Percentiles rank a stretch among this genome's conserved stretches.
These are phyloP conservation scores for Polyrhizophydium stewartii DNA, from an alignment of 371 early-diverging fungal species.

Conservation along the genomic window DNA sequence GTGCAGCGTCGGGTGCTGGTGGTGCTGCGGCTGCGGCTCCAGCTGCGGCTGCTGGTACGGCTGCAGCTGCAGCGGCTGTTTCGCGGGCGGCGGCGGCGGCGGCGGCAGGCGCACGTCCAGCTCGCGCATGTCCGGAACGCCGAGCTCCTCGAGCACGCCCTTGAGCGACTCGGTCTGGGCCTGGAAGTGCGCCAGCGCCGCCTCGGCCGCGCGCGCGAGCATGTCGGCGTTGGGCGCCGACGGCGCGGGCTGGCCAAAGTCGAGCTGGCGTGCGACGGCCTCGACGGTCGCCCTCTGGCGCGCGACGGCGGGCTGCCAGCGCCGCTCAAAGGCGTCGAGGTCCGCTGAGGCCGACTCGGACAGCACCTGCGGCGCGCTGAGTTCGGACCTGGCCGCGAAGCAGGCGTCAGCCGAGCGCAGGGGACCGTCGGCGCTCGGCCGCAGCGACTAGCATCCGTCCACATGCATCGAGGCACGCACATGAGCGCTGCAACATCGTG, in stretches of 20 bases:
- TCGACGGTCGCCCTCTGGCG: not conserved
- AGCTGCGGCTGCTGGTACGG: not conserved
- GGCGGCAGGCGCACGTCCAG: not conserved
- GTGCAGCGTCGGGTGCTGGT: too few relatives aligned
- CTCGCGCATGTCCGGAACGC: not conserved
- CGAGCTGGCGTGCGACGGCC: not conserved
- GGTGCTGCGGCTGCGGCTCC: too few relatives aligned
- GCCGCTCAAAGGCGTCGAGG: not conserved
- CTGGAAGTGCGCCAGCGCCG: not conserved
- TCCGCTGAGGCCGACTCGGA: too few relatives aligned
- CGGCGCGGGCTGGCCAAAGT: not conserved
- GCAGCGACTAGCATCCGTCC: too few relatives aligned
- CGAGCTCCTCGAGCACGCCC: not conserved
- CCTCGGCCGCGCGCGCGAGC: not conserved
- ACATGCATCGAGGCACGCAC: too few relatives aligned
- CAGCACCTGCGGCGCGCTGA: not conserved
- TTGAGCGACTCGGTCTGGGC: conserved; percentile 1
- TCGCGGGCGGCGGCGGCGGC: not conserved
- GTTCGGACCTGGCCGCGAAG: too few relatives aligned
- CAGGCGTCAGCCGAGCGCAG: too few relatives aligned
- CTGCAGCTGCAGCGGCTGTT: not conserved
- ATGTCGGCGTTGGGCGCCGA: not conserved
- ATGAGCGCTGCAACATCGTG: too few relatives aligned
- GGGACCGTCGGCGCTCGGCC: too few relatives aligned
- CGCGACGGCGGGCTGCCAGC: not conserved